phyloP scores from a whole-genome alignment of 208 protist species.

The Acanthamoeba royreba region DNA sequence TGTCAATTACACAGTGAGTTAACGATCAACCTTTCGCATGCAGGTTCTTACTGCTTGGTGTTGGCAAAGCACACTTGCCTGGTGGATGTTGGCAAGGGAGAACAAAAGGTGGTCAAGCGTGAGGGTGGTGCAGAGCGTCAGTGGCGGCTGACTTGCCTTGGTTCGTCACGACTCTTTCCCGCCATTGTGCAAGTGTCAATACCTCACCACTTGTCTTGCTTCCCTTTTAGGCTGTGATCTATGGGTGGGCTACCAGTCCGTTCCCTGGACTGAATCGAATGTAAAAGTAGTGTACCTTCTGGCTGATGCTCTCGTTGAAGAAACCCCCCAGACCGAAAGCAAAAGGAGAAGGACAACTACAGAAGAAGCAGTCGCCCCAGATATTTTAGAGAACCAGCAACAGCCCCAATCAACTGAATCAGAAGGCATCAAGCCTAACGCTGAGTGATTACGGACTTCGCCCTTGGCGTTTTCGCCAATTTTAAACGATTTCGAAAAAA shows the following conservation, averaged over 20 bases:
- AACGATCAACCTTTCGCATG: too few relatives aligned
- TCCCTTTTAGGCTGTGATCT: neutral
- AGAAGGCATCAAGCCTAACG: too few relatives aligned
- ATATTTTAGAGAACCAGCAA: too few relatives aligned
- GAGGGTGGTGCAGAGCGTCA: neutral
- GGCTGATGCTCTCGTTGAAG: neutral
- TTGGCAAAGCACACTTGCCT: neutral
- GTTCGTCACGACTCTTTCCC: too few relatives aligned
- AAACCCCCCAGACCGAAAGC: neutral
- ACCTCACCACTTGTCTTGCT: neutral
- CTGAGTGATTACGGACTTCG: too few relatives aligned
- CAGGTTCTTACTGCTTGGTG: neutral
- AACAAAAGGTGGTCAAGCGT: constrained; percentile 2
- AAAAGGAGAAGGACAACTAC: neutral
- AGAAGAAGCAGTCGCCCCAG: too few relatives aligned
- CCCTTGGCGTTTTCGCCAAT: too few relatives aligned
- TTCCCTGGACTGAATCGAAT: neutral
- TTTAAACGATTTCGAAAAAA: too few relatives aligned
- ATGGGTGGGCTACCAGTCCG: neutral
- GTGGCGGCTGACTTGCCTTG: neutral
- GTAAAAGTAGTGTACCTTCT: constrained; percentile 3
- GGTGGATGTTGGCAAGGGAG: neutral
- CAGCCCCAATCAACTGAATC: too few relatives aligned
- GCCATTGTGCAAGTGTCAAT: too few relatives aligned
- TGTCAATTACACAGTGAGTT: too few relatives aligned